Evolutionary conservation across 192 early-diverging fungal species (phyloP).

Genomic region (Podila horticola): DNA sequence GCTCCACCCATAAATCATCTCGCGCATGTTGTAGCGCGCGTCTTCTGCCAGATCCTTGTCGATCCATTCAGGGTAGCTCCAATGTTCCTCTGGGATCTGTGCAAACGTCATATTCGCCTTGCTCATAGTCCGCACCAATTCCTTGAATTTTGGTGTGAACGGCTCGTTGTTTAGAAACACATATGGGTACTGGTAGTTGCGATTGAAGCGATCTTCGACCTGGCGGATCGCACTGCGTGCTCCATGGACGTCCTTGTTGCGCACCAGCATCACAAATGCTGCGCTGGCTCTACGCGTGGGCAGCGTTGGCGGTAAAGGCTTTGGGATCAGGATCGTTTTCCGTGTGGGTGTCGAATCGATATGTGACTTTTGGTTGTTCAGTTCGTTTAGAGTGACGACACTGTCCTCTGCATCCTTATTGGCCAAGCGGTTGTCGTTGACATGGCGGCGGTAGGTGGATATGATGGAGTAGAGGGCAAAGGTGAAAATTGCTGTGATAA

Average conservation of each 20-base stretch:
- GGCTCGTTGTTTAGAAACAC: conserved; percentile 86
- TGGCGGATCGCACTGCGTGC: conserved; percentile 70
- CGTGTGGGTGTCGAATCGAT: not conserved
- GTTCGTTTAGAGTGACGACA: too few species aligned
- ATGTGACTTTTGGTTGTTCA: too few species aligned
- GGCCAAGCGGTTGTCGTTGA: too few species aligned
- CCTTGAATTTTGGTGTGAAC: conserved; percentile 77
- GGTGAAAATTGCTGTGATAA: too few species aligned
- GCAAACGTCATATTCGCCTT: conserved; percentile 71
- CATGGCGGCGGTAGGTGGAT: too few species aligned
- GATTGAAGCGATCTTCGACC: conserved; percentile 87
- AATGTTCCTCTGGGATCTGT: conserved; percentile 74
- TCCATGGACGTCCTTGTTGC: conserved; percentile 74
- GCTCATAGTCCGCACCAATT: conserved; percentile 62
- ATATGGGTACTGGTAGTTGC: conserved; percentile 84
- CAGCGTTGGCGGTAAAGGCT: conserved; percentile 6
- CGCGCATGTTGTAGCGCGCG: conserved; percentile 62
- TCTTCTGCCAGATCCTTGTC: conserved; percentile 65
- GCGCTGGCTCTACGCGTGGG: conserved; percentile 56
- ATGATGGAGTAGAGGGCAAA: too few species aligned
- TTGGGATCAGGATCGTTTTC: conserved; percentile 3
- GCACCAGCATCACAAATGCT: conserved; percentile 80
- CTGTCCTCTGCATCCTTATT: too few species aligned
- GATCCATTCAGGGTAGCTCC: conserved; percentile 87
- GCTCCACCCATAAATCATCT: conserved; percentile 68